phyloP scores from a whole-genome alignment of 2,329 filamentous ascomycete species.

The Alternaria sp. region DNA sequence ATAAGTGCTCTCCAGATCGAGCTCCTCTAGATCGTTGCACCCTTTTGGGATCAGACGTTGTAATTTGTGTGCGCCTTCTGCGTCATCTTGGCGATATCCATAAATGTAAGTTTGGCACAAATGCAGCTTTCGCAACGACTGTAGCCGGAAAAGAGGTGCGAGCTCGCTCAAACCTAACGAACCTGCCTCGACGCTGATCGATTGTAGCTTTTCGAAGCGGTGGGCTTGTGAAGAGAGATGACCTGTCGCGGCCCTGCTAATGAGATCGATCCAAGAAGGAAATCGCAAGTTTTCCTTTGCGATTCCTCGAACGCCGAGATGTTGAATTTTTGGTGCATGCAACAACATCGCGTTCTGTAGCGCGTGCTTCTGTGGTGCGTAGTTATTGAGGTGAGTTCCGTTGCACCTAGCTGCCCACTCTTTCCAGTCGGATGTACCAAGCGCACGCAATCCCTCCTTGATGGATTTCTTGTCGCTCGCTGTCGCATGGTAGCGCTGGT shows the following conservation, averaged over 20 bases:
- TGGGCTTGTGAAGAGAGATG: conserved; percentile 21
- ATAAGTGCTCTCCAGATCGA: conserved; percentile 20
- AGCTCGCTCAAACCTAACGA: conserved; percentile 18
- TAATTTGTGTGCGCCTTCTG: conserved; percentile 10
- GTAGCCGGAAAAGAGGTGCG: conserved; percentile 30
- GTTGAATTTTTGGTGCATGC: conserved; percentile 28
- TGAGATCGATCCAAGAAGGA: conserved; percentile 29
- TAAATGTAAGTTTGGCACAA: conserved; percentile 17
- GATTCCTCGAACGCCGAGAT: background rate
- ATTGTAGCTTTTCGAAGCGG: conserved; percentile 22
- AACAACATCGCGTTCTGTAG: conserved; percentile 34
- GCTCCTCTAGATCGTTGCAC: conserved; percentile 23
- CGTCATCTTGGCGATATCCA: background rate
- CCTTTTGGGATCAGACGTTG: conserved; percentile 20
- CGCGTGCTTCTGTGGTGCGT: conserved; percentile 15
- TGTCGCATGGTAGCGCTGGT: conserved; percentile 19
- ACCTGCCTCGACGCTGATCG: conserved; percentile 21
- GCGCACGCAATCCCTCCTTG: conserved; percentile 30
- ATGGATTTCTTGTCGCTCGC: conserved; percentile 35
- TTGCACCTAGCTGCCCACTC: conserved; percentile 32
- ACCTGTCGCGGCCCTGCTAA: conserved; percentile 21
- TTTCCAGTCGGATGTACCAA: conserved; percentile 35
- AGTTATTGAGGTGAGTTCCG: conserved; percentile 1
- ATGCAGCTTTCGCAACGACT: conserved; percentile 25
- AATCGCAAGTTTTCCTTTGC: background rate